Conservation (phyloP, 2,329 filamentous ascomycete genomes). For the Basipetospora chlamydospora region DNA sequence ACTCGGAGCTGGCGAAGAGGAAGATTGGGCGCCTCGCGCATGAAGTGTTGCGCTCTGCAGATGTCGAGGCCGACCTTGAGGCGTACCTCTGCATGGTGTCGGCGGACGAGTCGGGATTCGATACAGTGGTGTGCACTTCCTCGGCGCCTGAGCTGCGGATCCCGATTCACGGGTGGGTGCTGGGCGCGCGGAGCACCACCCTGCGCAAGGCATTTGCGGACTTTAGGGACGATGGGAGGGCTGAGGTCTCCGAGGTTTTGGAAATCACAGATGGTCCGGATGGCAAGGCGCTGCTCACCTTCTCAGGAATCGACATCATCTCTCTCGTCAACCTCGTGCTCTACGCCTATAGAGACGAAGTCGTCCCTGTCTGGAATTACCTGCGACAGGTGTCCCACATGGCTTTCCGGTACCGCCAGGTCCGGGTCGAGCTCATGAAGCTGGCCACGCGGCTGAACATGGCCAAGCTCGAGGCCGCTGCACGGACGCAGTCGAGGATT, state of each 20-base stretch:
- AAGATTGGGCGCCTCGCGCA: slow-evolving; percentile 35
- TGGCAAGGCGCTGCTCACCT: slow-evolving; percentile 42
- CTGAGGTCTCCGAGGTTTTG: slow-evolving; percentile 45
- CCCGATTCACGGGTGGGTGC: slow-evolving; percentile 69
- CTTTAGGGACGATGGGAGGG: slow-evolving; percentile 38
- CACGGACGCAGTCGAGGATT: slow-evolving; percentile 57
- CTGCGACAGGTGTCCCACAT: slow-evolving; percentile 49
- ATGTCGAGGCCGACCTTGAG: slow-evolving; percentile 49
- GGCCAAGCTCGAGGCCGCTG: slow-evolving; percentile 57
- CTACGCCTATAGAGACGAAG: slow-evolving; percentile 65
- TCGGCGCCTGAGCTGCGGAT: slow-evolving; percentile 54
- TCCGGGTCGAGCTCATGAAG: slow-evolving; percentile 78
- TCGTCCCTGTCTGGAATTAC: slow-evolving; percentile 79
- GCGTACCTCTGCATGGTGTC: slow-evolving; percentile 29
- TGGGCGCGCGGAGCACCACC: slow-evolving; percentile 58
- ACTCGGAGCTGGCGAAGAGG: slow-evolving; percentile 20
- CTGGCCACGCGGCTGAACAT: slow-evolving; percentile 60
- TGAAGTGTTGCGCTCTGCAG: slow-evolving; percentile 44
- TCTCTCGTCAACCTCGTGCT: slow-evolving; percentile 66
- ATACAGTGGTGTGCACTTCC: slow-evolving; percentile 36
- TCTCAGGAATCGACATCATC: slow-evolving; percentile 59
- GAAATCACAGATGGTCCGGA: slow-evolving; percentile 31
- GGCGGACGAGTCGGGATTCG: slow-evolving; percentile 24
- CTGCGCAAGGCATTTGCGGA: slow-evolving; percentile 48
- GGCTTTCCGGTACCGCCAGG: slow-evolving; percentile 61